Base-by-base conservation (phyloP, 106 monocot genomes). In the Dioscorea alata region DNA sequence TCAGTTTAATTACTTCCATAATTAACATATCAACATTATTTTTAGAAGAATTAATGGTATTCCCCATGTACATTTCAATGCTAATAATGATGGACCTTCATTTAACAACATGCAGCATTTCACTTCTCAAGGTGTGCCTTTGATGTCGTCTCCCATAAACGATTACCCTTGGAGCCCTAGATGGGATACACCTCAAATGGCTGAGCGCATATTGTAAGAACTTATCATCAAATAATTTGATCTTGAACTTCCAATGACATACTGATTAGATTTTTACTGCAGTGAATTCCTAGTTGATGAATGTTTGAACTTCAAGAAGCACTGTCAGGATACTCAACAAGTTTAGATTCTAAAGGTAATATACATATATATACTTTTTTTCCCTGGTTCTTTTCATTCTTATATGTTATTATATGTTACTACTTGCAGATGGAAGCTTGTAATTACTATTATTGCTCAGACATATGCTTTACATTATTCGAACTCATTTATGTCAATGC, bases 91-190 rank as follows among this genome's bases (percentile, higher is more conserved):
- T 42, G 42, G 10, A 42, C 19, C 17, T 65, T 48, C 22, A 15
- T 48, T 32, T 52, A 13, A 68, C 66, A 33, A n/a, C 69, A 20
- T 84, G 73, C 80, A 95, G 91, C 88, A 95, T 76, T 86, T 79
- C 63, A 78, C 75, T 72, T 22, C 74, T 69, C 82, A 83, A 53
- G 83, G 88, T 28, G 59, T 63, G 13, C 84, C 96, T 13, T 73
- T 86, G 34, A 33, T 65, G 35, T 97, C 96, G 49, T 73, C 73
- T 78, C 82, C 83, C 12, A 51, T 89, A 64, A 79, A 50, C 70
- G 84, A 87, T 32, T 97, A 85, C 71, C 96, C 92, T 14, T 97
- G 96, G 96, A 97, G 96, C 59, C 96, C 96, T 33, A 84, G 92
- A 85, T 97, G 92, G 96, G 86, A 86, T 32, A 13, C 49, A 23